Conservation (phyloP, 2,329 filamentous ascomycete genomes). For the Trichothecium roseum region DNA sequence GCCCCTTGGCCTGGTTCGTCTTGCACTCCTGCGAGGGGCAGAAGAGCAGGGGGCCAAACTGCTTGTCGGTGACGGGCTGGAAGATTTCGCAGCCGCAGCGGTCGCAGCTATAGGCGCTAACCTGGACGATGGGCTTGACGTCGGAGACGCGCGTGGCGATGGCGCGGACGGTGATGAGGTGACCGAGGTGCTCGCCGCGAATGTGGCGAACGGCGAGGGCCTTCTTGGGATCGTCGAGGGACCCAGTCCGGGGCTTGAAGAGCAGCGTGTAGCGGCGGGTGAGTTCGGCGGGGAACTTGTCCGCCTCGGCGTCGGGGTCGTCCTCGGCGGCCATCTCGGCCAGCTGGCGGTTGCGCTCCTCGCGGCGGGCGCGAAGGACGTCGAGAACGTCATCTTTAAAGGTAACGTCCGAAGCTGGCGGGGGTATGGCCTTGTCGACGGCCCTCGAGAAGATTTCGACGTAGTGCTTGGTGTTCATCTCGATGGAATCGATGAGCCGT, state of each 20-base stretch:
- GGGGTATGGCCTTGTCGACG: slow-evolving; percentile 77
- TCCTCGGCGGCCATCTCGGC: slow-evolving; percentile 54
- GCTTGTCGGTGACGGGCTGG: slow-evolving; percentile 85
- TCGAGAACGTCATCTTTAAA: slow-evolving; percentile 98
- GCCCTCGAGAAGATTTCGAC: slow-evolving; percentile 84
- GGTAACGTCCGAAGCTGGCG: slow-evolving; percentile 66
- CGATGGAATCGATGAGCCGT: slow-evolving; percentile 72
- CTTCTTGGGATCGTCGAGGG: slow-evolving; percentile 51
- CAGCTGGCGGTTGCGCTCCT: slow-evolving; percentile 73
- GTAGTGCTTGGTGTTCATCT: slow-evolving; percentile 89
- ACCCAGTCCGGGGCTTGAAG: slow-evolving; percentile 82
- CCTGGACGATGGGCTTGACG: slow-evolving; percentile 94
- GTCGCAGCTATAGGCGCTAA: slow-evolving; percentile 97
- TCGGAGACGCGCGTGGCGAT: slow-evolving; percentile 94
- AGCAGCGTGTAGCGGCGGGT: slow-evolving; percentile 91
- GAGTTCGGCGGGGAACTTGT: slow-evolving; percentile 83
- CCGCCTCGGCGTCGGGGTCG: slow-evolving; percentile 55
- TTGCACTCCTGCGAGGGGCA: slow-evolving; percentile 89
- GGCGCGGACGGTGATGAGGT: slow-evolving; percentile 86
- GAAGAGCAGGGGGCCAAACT: slow-evolving; percentile 76
- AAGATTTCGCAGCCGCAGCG: slow-evolving; percentile 95
- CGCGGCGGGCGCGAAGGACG: slow-evolving; percentile 87
- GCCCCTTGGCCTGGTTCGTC: slow-evolving; percentile 82
- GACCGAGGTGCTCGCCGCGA: slow-evolving; percentile 82
- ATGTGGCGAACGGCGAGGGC: slow-evolving; percentile 86